Percentiles rank a stretch among this genome's conserved stretches.
Evolutionary conservation across 1,284 basidiomycete genomes (phyloP).

Genomic region (Puccinia polysora): DNA sequence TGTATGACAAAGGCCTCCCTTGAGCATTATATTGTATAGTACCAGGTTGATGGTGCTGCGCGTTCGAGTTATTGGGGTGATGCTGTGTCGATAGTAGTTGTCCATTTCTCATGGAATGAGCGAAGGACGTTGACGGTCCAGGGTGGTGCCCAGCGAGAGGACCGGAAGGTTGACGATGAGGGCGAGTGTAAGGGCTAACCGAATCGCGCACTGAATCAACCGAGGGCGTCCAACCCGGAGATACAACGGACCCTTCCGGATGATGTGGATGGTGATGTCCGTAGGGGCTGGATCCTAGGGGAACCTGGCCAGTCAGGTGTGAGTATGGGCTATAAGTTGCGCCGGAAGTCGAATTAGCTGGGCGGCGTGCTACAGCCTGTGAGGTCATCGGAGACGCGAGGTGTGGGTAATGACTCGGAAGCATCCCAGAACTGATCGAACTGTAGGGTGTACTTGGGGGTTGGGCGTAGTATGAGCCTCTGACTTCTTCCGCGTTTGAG

Average conservation of each 20-base stretch:
- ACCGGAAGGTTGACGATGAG: conserved; percentile 17
- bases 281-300: conserved; percentile 8
- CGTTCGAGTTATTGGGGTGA: conserved; percentile 11
- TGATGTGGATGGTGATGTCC: conserved; percentile 21
- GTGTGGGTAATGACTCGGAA: conserved; percentile 38
- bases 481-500: conserved; percentile 18
- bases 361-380: conserved; percentile 15
- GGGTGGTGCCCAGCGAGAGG: conserved; percentile 12
- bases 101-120: conserved; percentile 18
- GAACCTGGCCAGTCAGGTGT: conserved; percentile 13
- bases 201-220: conserved; percentile 36
- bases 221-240: conserved; percentile 18
- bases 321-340: conserved; percentile 5
- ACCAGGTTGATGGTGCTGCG: conserved; percentile 18
- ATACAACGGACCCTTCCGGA: conserved; percentile 8
- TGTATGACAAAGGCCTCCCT: conserved; percentile 41
- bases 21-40: conserved; percentile 43
- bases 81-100: conserved; percentile 6
- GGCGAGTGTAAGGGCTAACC: conserved; percentile 36
- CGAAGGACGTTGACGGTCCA: conserved; percentile 9
- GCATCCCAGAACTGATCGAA: not conserved
- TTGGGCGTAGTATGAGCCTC: conserved; percentile 21
- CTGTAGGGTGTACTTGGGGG: conserved; percentile 19
- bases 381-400: conserved; percentile 24
- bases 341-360: conserved; percentile 7